Base-by-base conservation (phyloP, 2,329 filamentous ascomycete species). In the Dactylonectria macrodidyma region DNA sequence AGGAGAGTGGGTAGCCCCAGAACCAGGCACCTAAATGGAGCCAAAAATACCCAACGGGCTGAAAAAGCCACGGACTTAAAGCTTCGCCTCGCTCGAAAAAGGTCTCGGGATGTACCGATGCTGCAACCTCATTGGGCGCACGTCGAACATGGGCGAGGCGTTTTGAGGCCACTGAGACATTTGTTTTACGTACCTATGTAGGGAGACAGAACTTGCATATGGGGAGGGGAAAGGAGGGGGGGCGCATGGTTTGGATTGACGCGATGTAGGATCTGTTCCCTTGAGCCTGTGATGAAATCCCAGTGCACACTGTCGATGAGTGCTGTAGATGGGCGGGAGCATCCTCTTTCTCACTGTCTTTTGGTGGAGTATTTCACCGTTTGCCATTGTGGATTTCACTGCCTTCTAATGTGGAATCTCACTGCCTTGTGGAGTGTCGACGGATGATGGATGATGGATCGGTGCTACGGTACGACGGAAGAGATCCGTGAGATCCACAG, bases 261-360 rank as follows among this genome's bases (percentile, higher is more conserved):
- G 26, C 30, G 48, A 41, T 55, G 16, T 38, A 59, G 62, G 56
- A 65, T 65, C 38, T 55, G 19, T 12, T 65, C 30, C 55, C 48
- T 48, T 46, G 47, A 44, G 26, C 7, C 26, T 7, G 19, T 19
- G 19, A 19, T 19, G 19, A 19, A 19, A 30, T 30, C 54, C 48
- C 48, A 24, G 62, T 8, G 22, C 8, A 33, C 26, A 33, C 26
- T 30, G 26, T 30, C 4, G 26, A 5, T 30, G 26, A 30, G 26
- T 30, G 26, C 26, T 30, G 26, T 30, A 30, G 26, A 30, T 7
- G 26, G 26, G 26, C 26, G 26, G 7, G 26, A 7, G 26, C 26
- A 30, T 30, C 4, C 26, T 30, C 4, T 30, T 7, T 30, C 7
- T 30, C 26, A 30, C 4, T 30, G 26, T 30, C 26, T 30, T 30